Evolutionary conservation across 139 green algal genomes (phyloP).

Genomic region (Chlorella vulgaris): DNA sequence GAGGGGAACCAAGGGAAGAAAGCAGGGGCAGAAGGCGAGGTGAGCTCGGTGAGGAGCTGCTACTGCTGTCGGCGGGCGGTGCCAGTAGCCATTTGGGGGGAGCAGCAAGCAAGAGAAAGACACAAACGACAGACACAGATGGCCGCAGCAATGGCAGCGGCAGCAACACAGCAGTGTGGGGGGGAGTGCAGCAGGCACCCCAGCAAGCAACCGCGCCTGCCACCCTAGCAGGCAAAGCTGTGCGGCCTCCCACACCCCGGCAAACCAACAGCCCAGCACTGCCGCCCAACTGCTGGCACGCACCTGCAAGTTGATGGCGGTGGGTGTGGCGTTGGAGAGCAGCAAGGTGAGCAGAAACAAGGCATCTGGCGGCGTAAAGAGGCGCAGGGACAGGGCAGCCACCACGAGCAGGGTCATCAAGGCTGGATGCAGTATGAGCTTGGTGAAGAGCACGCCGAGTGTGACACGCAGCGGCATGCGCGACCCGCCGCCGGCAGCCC

Average conservation of each 20-base stretch:
- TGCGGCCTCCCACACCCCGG: background rate
- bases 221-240: background rate
- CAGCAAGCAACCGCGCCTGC: too few relatives aligned
- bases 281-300: background rate
- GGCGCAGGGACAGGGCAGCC: slow-evolving; percentile 25
- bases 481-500: slow-evolving; percentile 39
- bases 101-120: too few relatives aligned
- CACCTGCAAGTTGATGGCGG: slow-evolving; percentile 69
- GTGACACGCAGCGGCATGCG: slow-evolving; percentile 44
- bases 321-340: slow-evolving; percentile 64
- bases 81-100: too few relatives aligned
- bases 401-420: slow-evolving; percentile 48
- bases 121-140: too few relatives aligned
- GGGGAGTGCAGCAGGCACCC: too few relatives aligned
- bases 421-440: slow-evolving; percentile 57
- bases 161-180: too few relatives aligned
- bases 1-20: background rate
- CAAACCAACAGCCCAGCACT: background rate
- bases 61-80: too few relatives aligned
- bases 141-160: too few relatives aligned
- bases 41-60: too few relatives aligned
- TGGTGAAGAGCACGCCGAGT: slow-evolving; percentile 32
- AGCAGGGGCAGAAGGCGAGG: background rate
- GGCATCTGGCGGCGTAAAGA: slow-evolving; percentile 56
- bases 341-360: slow-evolving; percentile 69